Conservation (phyloP, 768 basidiomycete species). For the Russula virescens region DNA sequence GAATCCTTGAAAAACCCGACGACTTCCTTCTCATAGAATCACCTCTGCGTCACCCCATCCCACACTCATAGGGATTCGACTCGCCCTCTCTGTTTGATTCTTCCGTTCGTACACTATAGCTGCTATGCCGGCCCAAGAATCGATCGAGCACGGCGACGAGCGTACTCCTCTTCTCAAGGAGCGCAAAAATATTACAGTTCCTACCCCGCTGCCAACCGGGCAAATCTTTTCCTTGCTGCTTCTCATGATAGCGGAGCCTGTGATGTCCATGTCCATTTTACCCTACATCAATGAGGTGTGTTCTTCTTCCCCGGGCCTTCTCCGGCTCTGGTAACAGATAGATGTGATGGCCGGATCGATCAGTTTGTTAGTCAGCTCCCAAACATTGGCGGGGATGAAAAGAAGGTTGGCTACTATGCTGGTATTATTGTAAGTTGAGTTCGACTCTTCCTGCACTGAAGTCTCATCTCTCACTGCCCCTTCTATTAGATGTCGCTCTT, state of each 20-base stretch:
- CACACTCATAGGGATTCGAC: no score
- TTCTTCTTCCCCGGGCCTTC: no score
- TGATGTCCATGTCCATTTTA: background rate
- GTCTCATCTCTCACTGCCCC: no score
- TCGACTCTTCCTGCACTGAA: no score
- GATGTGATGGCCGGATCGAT: no score
- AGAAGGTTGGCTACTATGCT: background rate
- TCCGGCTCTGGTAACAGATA: no score
- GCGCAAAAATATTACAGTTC: no score
- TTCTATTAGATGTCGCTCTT: conserved; percentile 41
- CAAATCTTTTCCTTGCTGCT: background rate
- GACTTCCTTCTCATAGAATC: no score
- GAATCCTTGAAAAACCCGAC: no score
- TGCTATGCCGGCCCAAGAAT: background rate
- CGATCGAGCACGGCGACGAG: background rate
- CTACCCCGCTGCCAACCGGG: background rate
- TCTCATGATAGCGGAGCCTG: background rate
- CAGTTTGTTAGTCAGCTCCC: background rate
- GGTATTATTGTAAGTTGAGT: background rate
- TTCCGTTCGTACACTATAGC: no score
- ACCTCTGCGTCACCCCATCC: no score
- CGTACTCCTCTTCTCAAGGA: background rate
- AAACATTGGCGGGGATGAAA: background rate
- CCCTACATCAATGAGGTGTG: background rate
- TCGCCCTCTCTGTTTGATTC: no score